Evolutionary conservation across 2,329 filamentous ascomycete species (phyloP).

Genomic region (Colletotrichum sojae): DNA sequence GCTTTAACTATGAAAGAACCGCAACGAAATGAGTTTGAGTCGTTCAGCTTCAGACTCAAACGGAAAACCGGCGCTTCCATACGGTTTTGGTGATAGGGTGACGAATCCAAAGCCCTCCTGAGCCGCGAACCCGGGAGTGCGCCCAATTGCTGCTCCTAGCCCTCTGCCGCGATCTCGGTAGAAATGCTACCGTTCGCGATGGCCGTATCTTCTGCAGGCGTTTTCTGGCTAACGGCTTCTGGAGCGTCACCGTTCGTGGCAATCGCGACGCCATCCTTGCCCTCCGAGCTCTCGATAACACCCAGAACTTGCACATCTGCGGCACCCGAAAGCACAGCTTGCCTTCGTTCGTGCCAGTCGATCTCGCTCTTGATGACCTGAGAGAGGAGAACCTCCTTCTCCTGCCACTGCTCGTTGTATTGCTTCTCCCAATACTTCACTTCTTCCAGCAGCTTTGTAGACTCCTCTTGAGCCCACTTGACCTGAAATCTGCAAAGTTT

Average conservation of each 20-base stretch:
- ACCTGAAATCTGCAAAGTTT: slow-evolving; percentile 79
- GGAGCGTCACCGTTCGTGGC: slow-evolving; percentile 43
- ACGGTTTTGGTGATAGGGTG: no score
- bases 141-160: slow-evolving; percentile 3
- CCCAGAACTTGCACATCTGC: slow-evolving; percentile 60
- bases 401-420: slow-evolving; percentile 81
- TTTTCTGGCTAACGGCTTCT: slow-evolving; percentile 45
- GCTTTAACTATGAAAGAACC: no score
- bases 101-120: no score
- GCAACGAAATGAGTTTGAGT: no score
- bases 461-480: slow-evolving; percentile 79
- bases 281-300: slow-evolving; percentile 46
- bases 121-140: no score
- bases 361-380: slow-evolving; percentile 78
- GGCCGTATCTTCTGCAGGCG: slow-evolving; percentile 2
- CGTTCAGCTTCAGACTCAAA: no score
- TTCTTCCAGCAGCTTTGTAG: slow-evolving; percentile 74
- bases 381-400: slow-evolving; percentile 84
- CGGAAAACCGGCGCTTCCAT: no score
- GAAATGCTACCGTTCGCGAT: slow-evolving; percentile 28
- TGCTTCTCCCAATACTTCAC: slow-evolving; percentile 76
- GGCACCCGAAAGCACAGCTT: slow-evolving; percentile 65
- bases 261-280: slow-evolving; percentile 28
- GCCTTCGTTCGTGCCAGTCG: slow-evolving; percentile 73
- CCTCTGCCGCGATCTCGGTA: slow-evolving; percentile 19